Evolutionary conservation across 148 eudicot species (phyloP), one percentile per base, ranked within the genome.

Genomic region (Spergularia bocconei): DNA sequence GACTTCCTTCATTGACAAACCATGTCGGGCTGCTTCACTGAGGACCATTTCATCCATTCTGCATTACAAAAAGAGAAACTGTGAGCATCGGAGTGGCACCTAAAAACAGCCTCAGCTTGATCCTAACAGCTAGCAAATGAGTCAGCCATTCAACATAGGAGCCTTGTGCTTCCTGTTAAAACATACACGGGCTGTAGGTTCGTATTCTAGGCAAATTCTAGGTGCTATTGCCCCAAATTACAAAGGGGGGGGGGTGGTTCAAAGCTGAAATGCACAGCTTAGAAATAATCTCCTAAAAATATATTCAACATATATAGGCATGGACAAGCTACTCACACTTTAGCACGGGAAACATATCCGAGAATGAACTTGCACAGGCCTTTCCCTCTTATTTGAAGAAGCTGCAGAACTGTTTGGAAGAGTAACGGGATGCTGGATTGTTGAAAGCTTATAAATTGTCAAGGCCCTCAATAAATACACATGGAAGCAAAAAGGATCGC

Each of bases 291-390:
- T n/a, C n/a, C n/a, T n/a, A n/a, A n/a, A n/a, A n/a, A n/a, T n/a
- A n/a, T n/a, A 29, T 29, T 29, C 36, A 4, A 29, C 36, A 29
- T 29, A 29, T 29, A 44, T 19, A 50, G 7, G 20, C 21, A 48
- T 74, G 62, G 36, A 20, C 2, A 69, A 69, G 19, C 29, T 53
- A 86, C 97, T 88, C 75, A 90, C 98, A 78, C 85, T 85, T 86
- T 90, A 55, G 96, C 77, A 52, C 98, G 89, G 70, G 98, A 94
- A 47, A 94, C 90, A 75, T 91, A 94, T 16, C 79, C 98, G 78
- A 94, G 80, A 72, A 94, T 81, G 81, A 91, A 91, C 79, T 85
- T 88, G 83, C 96, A 91, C 9, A 75, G 75, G 39, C 80, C 87
- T 79, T 79, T 75, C 63, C 72, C 81, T 70, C 87, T 78, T 12